phyloP scores from a whole-genome alignment of 2,329 filamentous ascomycete genomes.

The Aspergillus pseudoterreus region DNA sequence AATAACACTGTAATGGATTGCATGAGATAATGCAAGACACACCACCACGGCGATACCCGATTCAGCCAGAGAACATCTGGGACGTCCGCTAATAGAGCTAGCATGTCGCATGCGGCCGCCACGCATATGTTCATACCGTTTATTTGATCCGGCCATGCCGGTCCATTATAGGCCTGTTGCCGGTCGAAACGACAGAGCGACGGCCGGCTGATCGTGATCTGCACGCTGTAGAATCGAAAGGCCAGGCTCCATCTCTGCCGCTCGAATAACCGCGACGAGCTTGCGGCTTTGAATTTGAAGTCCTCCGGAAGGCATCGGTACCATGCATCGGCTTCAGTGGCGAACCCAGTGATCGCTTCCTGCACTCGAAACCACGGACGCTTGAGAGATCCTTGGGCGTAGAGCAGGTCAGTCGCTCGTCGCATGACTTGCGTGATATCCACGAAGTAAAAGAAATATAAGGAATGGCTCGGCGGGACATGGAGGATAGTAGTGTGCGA shows the following conservation, averaged over 20 bases:
- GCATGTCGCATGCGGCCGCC: slow-evolving; percentile 29
- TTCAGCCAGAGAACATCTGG: slow-evolving; percentile 30
- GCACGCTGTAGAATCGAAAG: slow-evolving; percentile 37
- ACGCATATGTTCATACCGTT: slow-evolving; percentile 32
- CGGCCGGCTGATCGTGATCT: slow-evolving; percentile 36
- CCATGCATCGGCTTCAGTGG: slow-evolving; percentile 2
- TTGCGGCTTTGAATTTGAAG: neutral
- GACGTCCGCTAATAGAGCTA: slow-evolving; percentile 33
- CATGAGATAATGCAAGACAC: slow-evolving; percentile 39
- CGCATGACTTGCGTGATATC: slow-evolving; percentile 4
- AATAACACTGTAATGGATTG: slow-evolving; percentile 39
- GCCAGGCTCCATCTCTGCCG: slow-evolving; percentile 9
- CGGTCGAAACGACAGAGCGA: slow-evolving; percentile 34
- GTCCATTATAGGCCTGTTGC: slow-evolving; percentile 11
- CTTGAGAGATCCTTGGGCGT: neutral
- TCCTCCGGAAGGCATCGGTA: neutral
- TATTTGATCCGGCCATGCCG: slow-evolving; percentile 10
- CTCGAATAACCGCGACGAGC: neutral
- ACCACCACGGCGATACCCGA: slow-evolving; percentile 38
- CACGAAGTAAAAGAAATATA: slow-evolving; percentile 5
- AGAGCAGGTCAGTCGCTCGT: slow-evolving; percentile 3
- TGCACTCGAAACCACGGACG: neutral
- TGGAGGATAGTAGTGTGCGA: neutral
- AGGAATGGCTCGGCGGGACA: neutral
- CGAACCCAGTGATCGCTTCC: slow-evolving; percentile 1